These are phyloP conservation scores for Medicago lupulina DNA, from an alignment of 306 rosid species.

Conservation along the genomic window DNA sequence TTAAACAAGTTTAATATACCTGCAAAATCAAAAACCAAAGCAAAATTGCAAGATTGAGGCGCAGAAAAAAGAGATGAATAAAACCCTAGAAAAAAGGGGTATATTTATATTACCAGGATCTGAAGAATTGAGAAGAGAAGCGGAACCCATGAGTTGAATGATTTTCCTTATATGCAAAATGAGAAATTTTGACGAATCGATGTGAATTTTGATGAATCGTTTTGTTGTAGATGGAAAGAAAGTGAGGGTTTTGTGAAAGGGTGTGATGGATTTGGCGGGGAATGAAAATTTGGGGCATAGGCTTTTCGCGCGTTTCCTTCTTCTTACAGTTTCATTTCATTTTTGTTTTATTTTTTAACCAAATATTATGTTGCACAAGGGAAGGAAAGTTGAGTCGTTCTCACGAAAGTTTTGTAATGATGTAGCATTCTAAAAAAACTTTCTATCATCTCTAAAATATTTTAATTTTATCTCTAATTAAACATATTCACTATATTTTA, in stretches of 20 bases:
- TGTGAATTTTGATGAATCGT: background rate
- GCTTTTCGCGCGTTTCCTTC: constrained; percentile 42
- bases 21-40: background rate
- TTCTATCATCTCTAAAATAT: too few relatives aligned
- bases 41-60: background rate
- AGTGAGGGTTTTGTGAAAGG: background rate
- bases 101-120: constrained; percentile 35
- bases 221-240: background rate
- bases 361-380: too few relatives aligned
- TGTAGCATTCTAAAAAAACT: too few relatives aligned
- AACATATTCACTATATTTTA: too few relatives aligned
- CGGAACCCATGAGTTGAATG: constrained; percentile 44
- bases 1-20: background rate
- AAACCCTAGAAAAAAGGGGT: background rate
- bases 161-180: background rate
- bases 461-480: too few relatives aligned
- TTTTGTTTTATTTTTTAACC: background rate
- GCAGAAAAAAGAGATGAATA: background rate
- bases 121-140: constrained; percentile 42
- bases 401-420: too few relatives aligned
- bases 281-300: constrained; percentile 16
- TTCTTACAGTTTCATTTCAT: background rate
- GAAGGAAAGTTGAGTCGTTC: too few relatives aligned
- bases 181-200: background rate
- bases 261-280: constrained; percentile 36